Percentiles rank a stretch among this genome's conserved stretches.
These are phyloP conservation scores for Elongisporangium prolatum DNA, from an alignment of 352 stramenopile genomes.

Conservation along the genomic window DNA sequence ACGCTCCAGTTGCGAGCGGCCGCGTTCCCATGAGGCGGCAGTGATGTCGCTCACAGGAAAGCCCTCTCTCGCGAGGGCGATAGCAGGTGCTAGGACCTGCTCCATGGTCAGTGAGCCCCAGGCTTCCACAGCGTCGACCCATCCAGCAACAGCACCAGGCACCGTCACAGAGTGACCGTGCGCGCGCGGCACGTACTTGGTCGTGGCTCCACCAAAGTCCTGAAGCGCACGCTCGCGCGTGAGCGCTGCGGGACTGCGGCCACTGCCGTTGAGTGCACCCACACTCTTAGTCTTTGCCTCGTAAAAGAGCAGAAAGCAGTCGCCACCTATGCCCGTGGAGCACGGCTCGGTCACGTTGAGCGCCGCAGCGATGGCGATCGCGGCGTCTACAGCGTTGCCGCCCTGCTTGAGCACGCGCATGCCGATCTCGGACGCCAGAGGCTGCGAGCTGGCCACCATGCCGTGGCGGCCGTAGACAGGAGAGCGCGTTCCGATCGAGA, in stretches of 20 bases:
- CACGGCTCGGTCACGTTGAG: slow-evolving; percentile 67
- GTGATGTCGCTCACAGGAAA: slow-evolving; percentile 92
- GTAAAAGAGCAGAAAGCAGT: slow-evolving; percentile 97
- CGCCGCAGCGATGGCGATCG: slow-evolving; percentile 51
- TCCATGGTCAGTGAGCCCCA: slow-evolving; percentile 84
- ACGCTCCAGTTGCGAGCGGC: slow-evolving; percentile 61
- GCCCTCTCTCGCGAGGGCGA: slow-evolving; percentile 88
- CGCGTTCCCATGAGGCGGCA: slow-evolving; percentile 75
- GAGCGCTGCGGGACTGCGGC: slow-evolving; percentile 73
- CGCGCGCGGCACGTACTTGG: slow-evolving; percentile 35
- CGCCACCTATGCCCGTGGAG: slow-evolving; percentile 82
- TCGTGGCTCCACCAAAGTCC: slow-evolving; percentile 32
- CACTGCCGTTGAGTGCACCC: slow-evolving; percentile 90
- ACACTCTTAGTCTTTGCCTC: slow-evolving; percentile 84
- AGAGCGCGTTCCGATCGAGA: slow-evolving; percentile 69
- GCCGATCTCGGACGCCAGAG: slow-evolving; percentile 91
- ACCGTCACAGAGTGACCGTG: slow-evolving; percentile 80
- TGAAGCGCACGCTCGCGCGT: slow-evolving; percentile 64
- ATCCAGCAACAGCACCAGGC: slow-evolving; percentile 91
- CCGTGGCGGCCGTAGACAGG: slow-evolving; percentile 86
- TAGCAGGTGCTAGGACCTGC: slow-evolving; percentile 88
- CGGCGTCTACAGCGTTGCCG: slow-evolving; percentile 94
- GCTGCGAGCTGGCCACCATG: slow-evolving; percentile 93
- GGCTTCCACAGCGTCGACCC: slow-evolving; percentile 84
- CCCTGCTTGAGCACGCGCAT: slow-evolving; percentile 84